Conservation (phyloP, 768 basidiomycete genomes). For the Suillus clintonianus region DNA sequence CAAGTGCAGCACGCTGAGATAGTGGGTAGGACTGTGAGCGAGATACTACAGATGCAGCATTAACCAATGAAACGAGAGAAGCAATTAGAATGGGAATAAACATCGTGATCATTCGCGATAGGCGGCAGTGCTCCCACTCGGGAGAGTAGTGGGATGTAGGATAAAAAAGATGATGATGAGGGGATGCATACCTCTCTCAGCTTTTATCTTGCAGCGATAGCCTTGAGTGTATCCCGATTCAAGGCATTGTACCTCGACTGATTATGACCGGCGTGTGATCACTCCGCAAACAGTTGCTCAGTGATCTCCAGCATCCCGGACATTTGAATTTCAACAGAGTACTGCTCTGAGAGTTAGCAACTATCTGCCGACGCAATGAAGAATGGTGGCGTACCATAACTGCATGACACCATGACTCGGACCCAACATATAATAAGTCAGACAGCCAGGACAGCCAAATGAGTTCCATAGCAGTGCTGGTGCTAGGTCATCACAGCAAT, state of each 20-base stretch:
- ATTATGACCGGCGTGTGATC: background rate
- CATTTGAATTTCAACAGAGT: background rate
- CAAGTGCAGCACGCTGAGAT: conserved; percentile 9
- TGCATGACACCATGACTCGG: background rate
- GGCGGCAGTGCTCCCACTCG: background rate
- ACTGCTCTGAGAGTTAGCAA: background rate
- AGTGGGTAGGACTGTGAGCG: conserved; percentile 12
- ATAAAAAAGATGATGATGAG: background rate
- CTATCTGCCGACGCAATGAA: background rate
- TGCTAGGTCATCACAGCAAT: background rate
- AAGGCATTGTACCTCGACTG: background rate
- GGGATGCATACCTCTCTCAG: background rate
- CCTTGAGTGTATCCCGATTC: background rate
- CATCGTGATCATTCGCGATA: conserved; percentile 13
- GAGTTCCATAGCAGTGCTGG: background rate
- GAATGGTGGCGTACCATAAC: background rate
- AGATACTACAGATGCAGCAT: conserved; percentile 21
- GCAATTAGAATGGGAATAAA: conserved; percentile 5
- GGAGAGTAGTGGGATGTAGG: background rate
- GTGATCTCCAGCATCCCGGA: background rate
- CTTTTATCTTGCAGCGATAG: background rate
- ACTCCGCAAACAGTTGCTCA: background rate
- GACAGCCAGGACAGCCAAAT: background rate
- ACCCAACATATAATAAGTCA: background rate
- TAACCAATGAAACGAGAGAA: conserved; percentile 6